phyloP scores from a whole-genome alignment of 1,139 yeast species.

The Geotrichum aggregatum region DNA sequence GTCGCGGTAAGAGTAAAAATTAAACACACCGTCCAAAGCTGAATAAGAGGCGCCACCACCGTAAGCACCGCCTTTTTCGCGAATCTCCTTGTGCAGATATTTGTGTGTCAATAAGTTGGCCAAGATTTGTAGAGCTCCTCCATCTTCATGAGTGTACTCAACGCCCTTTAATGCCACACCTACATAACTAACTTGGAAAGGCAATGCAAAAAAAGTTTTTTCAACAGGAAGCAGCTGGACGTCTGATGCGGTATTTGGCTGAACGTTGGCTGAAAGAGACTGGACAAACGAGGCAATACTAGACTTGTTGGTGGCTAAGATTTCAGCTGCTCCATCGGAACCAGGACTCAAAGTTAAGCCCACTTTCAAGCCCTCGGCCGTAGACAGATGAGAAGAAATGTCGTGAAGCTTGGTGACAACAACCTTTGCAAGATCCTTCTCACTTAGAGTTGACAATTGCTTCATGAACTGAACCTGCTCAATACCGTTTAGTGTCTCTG shows the following conservation, averaged over 20 bases:
- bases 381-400: slow-evolving; percentile 42
- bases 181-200: slow-evolving; percentile 85
- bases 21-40: slow-evolving; percentile 74
- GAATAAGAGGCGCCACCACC: slow-evolving; percentile 91
- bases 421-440: slow-evolving; percentile 49
- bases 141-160: slow-evolving; percentile 63
- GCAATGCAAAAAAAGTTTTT: slow-evolving; percentile 59
- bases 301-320: slow-evolving; percentile 14
- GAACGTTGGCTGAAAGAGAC: slow-evolving; percentile 15
- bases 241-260: slow-evolving; percentile 13
- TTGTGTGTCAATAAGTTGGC: slow-evolving; percentile 79
- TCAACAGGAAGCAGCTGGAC: slow-evolving; percentile 21
- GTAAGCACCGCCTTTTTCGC: slow-evolving; percentile 97
- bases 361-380: slow-evolving; percentile 25
- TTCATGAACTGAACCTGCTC: slow-evolving; percentile 69
- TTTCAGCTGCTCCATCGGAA: slow-evolving; percentile 19
- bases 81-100: slow-evolving; percentile 78
- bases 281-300: slow-evolving; percentile 24
- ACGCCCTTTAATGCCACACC: slow-evolving; percentile 68
- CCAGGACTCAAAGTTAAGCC: slow-evolving; percentile 31
- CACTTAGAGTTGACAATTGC: slow-evolving; percentile 55
- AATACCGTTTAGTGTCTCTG: slow-evolving; percentile 66
- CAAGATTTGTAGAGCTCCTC: slow-evolving; percentile 79
- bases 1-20: slow-evolving; percentile 88
- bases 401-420: slow-evolving; percentile 62